Percentiles rank a stretch among this genome's conserved stretches.
Evolutionary conservation across 805 yeast species (phyloP).

Genomic region (Zygotorulaspora chibaensis): DNA sequence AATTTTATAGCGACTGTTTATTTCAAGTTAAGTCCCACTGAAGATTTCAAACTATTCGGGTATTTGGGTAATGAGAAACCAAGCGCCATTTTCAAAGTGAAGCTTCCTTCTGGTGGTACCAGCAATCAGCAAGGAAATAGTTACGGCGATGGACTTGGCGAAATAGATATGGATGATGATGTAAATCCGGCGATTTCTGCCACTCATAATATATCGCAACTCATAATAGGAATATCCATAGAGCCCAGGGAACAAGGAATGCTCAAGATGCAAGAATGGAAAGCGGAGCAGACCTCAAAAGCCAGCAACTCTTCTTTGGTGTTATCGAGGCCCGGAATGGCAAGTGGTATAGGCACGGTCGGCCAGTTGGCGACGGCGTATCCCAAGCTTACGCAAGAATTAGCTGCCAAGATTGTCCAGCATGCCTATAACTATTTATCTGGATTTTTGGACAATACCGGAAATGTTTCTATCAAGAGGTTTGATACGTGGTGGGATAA

Average conservation of each 20-base stretch:
- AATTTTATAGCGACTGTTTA: conserved; percentile 79
- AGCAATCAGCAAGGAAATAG: conserved; percentile 1
- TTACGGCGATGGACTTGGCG: conserved; percentile 47
- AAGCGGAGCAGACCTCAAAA: conserved; percentile 20
- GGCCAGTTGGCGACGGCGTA: conserved; percentile 34
- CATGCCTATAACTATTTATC: conserved; percentile 89
- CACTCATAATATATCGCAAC: conserved; percentile 37
- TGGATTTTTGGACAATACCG: conserved; percentile 75
- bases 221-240: conserved; percentile 79
- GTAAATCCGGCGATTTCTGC: conserved; percentile 36
- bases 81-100: conserved; percentile 85
- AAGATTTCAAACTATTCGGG: conserved; percentile 62
- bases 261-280: conserved; percentile 46
- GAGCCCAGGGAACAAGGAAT: conserved; percentile 73
- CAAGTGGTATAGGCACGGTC: conserved; percentile 25
- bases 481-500: conserved; percentile 96
- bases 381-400: conserved; percentile 46
- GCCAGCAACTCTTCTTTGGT: conserved; percentile 29
- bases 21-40: conserved; percentile 66
- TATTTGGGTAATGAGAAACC: conserved; percentile 65
- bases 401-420: conserved; percentile 84
- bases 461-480: conserved; percentile 80
- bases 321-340: conserved; percentile 26
- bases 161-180: conserved; percentile 53
- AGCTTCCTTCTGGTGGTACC: conserved; percentile 29